Evolutionary conservation across 164 flowering plant species (phyloP).

Genomic region (Nelumbo lutea): DNA sequence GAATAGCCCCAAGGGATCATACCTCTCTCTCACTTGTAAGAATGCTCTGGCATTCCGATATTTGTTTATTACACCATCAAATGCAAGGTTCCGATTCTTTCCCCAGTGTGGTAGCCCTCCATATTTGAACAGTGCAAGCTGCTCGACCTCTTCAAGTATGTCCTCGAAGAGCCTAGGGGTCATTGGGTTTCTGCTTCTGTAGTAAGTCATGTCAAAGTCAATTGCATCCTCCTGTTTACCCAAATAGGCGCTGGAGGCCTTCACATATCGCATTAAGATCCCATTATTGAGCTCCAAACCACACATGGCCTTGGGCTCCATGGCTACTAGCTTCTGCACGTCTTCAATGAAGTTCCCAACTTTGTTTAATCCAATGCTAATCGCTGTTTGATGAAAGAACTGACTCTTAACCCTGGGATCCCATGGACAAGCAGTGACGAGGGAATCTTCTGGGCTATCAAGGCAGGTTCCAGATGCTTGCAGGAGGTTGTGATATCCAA

Average conservation of each 20-base stretch:
- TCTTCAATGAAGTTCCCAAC: slow-evolving; percentile 56
- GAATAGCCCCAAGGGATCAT: slow-evolving; percentile 61
- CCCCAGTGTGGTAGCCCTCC: slow-evolving; percentile 79
- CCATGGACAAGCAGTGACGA: slow-evolving; percentile 60
- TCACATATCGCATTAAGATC: slow-evolving; percentile 74
- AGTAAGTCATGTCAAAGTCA: slow-evolving; percentile 71
- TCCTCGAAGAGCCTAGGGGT: slow-evolving; percentile 55
- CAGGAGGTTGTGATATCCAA: slow-evolving; percentile 56
- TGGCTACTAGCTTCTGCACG: slow-evolving; percentile 41
- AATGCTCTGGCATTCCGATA: slow-evolving; percentile 34
- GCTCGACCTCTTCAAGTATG: slow-evolving; percentile 69
- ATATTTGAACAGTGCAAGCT: slow-evolving; percentile 60
- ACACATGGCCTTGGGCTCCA: slow-evolving; percentile 52
- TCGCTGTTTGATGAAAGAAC: slow-evolving; percentile 59
- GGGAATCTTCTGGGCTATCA: slow-evolving; percentile 25
- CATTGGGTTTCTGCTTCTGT: slow-evolving; percentile 50
- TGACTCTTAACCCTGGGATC: slow-evolving; percentile 50
- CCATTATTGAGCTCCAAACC: slow-evolving; percentile 64
- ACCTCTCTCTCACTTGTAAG: slow-evolving; percentile 44
- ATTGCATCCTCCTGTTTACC: slow-evolving; percentile 66
- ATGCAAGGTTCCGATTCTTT: slow-evolving; percentile 67
- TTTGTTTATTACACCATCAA: slow-evolving; percentile 48
- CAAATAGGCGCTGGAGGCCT: slow-evolving; percentile 51
- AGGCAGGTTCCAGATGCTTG: slow-evolving; percentile 69
- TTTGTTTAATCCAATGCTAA: slow-evolving; percentile 42